A percentile compares a stretch with the other conserved stretches of the same genome.
Evolutionary conservation across 176 grass and related monocot species (phyloP).

Genomic region (Phoenix roebelenii): DNA sequence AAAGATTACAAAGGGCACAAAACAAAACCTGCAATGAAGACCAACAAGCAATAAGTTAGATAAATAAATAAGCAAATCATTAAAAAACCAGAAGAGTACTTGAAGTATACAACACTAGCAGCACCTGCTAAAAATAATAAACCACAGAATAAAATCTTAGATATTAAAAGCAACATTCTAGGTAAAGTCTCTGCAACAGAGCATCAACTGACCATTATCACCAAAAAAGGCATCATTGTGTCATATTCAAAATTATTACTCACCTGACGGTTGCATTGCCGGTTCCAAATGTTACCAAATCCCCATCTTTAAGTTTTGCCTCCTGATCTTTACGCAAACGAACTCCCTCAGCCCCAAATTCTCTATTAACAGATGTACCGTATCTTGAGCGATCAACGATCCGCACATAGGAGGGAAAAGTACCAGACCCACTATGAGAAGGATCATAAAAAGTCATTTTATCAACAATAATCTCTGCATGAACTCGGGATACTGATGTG

Average conservation of each 20-base stretch:
- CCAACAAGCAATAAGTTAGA: not conserved
- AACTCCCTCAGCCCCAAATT: slow-evolving; percentile 39
- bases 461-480: slow-evolving; percentile 68
- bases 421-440: slow-evolving; percentile 17
- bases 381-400: slow-evolving; percentile 79
- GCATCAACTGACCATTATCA: no score
- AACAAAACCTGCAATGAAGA: slow-evolving; percentile 47
- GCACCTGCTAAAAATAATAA: no score
- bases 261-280: slow-evolving; percentile 67
- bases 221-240: no score
- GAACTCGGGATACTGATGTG: slow-evolving; percentile 74
- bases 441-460: slow-evolving; percentile 70
- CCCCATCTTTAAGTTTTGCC: slow-evolving; percentile 48
- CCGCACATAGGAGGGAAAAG: slow-evolving; percentile 42
- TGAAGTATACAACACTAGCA: no score
- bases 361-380: slow-evolving; percentile 72
- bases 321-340: slow-evolving; percentile 53
- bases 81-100: not conserved
- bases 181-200: no score
- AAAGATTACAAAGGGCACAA: slow-evolving; percentile 54
- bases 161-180: no score
- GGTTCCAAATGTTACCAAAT: slow-evolving; percentile 78
- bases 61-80: slow-evolving; percentile 4
- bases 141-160: no score
- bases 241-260: slow-evolving; percentile 17